Evolutionary conservation across 306 rosid genomes (phyloP).

Genomic region (Carpinus viminea): DNA sequence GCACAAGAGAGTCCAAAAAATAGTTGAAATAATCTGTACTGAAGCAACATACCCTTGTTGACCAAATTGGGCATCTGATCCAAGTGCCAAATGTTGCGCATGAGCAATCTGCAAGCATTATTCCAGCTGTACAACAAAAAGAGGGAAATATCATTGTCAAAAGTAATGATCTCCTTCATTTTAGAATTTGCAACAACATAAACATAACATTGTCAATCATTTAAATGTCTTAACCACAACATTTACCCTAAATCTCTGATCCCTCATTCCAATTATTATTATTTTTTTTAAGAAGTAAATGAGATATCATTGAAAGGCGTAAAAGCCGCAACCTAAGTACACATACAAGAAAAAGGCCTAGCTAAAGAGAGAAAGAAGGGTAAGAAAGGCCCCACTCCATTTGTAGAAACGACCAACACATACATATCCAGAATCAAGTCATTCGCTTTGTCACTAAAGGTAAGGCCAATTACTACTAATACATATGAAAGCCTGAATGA

Average conservation of each 20-base stretch:
- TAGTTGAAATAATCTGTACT: slow-evolving; percentile 48
- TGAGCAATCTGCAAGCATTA: slow-evolving; percentile 76
- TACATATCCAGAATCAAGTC: slow-evolving; percentile 69
- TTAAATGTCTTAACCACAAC: slow-evolving; percentile 4
- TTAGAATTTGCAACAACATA: slow-evolving; percentile 7
- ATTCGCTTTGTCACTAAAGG: slow-evolving; percentile 68
- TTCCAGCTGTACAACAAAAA: slow-evolving; percentile 12
- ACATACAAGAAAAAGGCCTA: no score
- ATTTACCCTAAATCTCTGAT: slow-evolving; percentile 80
- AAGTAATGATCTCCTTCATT: slow-evolving; percentile 3
- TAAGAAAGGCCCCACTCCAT: neutral
- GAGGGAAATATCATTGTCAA: neutral
- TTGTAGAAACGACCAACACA: slow-evolving; percentile 52
- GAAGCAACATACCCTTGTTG: slow-evolving; percentile 70
- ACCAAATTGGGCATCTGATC: slow-evolving; percentile 58
- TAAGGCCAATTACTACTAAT: slow-evolving; percentile 17
- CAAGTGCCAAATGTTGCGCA: slow-evolving; percentile 83
- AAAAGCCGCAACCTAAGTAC: no score
- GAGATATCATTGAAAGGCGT: no score
- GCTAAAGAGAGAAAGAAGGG: no score
- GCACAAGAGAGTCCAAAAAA: slow-evolving; percentile 8
- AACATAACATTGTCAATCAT: slow-evolving; percentile 5
- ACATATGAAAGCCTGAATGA: slow-evolving; percentile 53
- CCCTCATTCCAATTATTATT: slow-evolving; percentile 44
- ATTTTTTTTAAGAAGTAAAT: no score